Base-by-base conservation (phyloP, 305 asterid genomes). In the Rubia peregrina region DNA sequence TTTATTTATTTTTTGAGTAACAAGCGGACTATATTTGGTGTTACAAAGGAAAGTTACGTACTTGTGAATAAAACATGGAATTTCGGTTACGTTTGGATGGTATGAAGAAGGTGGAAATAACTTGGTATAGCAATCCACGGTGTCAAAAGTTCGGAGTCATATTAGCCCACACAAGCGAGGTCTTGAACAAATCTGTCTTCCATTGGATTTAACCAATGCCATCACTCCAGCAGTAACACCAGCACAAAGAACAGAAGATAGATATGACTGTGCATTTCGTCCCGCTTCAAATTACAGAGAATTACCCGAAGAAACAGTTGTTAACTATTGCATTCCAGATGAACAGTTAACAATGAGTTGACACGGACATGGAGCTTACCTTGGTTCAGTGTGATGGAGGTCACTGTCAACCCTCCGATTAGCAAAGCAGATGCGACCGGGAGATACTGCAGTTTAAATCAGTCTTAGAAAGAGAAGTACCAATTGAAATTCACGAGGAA, bases 371-470 rank as follows among this genome's bases (percentile, higher is more conserved):
- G 38, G 61, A 6, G 22, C 13, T 14, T 40, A 91, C 99, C 98
- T 88, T 90, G 98, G 82, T 91, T 90, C 68, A 95, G 66, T 67
- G 99, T 90, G 69, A 95, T 87, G 67, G 95, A 79, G 69, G 99
- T 91, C 76, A 81, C 95, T 1, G 99, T 90, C 80, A 91, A 79
- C 62, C 99, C 99, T 71, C 99, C 99, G 67, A 95, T 71, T 22
- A 91, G 86, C 73, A 95, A 78, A 78, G 95, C 99, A 70, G 99
- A 95, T 82, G 99, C 99, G 55, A 95, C 94, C 0, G 99, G 99
- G 69, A 95, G 89, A 78, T 89, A 91, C 99, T 91, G 93, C 84
- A 82, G 77, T 49, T 74, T 46, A 6, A 61, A 17, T 12, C 51
- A 16, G 71, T 51, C 65, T 62, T 55, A 38, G 24, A 48, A 41